A percentile compares a stretch with the other conserved stretches of the same genome.
Conservation (phyloP, 2,329 filamentous ascomycete species). For the Nemania serpens region DNA sequence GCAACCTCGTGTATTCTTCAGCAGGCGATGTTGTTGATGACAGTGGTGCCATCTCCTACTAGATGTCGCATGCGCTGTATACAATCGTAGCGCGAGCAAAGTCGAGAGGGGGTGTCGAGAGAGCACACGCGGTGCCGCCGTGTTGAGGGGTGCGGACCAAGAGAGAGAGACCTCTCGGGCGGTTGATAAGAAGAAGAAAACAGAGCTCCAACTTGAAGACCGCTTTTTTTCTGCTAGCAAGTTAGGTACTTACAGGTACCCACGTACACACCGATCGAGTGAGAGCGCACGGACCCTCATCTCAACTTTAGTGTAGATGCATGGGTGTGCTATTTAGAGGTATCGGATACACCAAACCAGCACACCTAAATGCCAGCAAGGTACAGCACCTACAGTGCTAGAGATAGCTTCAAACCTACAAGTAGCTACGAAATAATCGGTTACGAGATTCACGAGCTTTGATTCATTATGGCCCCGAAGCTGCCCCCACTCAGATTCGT, state of each 20-base stretch:
- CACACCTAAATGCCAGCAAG: too few relatives aligned
- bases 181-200: slow-evolving; percentile 14
- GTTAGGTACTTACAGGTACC: not conserved
- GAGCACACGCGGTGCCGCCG: not conserved
- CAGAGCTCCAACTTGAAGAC: not conserved
- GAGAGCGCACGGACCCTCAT: slow-evolving; percentile 21
- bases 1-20: slow-evolving; percentile 63
- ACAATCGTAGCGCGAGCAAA: not conserved
- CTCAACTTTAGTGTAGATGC: too few relatives aligned
- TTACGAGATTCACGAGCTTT: not conserved
- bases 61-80: slow-evolving; percentile 14
- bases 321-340: too few relatives aligned
- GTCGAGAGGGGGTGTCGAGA: not conserved
- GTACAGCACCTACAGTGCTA: too few relatives aligned
- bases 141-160: not conserved
- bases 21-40: slow-evolving; percentile 17
- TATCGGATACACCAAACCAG: too few relatives aligned
- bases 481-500: slow-evolving; percentile 67
- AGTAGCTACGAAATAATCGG: not conserved
- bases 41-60: slow-evolving; percentile 31
- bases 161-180: not conserved
- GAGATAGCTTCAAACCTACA: not conserved
- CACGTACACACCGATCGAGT: not conserved
- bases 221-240: not conserved
- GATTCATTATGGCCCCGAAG: slow-evolving; percentile 31